These are phyloP conservation scores for Platanthera guangdongensis DNA, from an alignment of 106 monocot species.

Conservation along the genomic window DNA sequence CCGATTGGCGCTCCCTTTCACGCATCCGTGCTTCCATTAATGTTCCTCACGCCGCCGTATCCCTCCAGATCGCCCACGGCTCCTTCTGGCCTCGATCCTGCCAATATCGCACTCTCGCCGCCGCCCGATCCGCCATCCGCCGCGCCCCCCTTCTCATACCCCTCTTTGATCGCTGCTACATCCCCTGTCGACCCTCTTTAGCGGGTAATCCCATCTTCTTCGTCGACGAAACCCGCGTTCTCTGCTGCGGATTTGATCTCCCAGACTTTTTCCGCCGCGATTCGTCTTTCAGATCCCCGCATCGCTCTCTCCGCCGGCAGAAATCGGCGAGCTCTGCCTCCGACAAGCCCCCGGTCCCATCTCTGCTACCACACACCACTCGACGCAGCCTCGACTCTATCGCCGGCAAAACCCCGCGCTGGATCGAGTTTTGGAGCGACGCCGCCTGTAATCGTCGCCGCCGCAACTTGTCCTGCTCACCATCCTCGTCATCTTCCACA, in stretches of 20 bases:
- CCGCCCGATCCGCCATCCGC: conserved; percentile 42
- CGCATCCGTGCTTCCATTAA: conserved; percentile 30
- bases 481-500: conserved; percentile 8
- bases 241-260: conserved; percentile 60
- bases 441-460: conserved; percentile 42
- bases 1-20: conserved; percentile 41
- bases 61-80: conserved; percentile 57
- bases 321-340: conserved; percentile 6
- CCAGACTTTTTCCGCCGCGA: conserved; percentile 64
- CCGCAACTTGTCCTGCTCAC: conserved; percentile 23
- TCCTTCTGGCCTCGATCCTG: conserved; percentile 62
- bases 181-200: conserved; percentile 60
- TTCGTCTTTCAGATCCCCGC: conserved; percentile 16
- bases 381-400: conserved; percentile 24
- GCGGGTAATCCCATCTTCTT: conserved; percentile 92
- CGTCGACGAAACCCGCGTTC: conserved; percentile 53
- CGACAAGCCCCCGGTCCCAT: conserved; percentile 11
- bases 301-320: conserved; percentile 10
- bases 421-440: conserved; percentile 75
- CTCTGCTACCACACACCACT: conserved; percentile 34
- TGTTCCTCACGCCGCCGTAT: conserved; percentile 59
- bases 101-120: conserved; percentile 31
- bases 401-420: conserved; percentile 21
- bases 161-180: conserved; percentile 78
- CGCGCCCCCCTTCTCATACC: conserved; percentile 72